Evolutionary conservation across 768 basidiomycete species (phyloP), one percentile per base, ranked within the genome.

Genomic region (Hypsizygus marmoreus): DNA sequence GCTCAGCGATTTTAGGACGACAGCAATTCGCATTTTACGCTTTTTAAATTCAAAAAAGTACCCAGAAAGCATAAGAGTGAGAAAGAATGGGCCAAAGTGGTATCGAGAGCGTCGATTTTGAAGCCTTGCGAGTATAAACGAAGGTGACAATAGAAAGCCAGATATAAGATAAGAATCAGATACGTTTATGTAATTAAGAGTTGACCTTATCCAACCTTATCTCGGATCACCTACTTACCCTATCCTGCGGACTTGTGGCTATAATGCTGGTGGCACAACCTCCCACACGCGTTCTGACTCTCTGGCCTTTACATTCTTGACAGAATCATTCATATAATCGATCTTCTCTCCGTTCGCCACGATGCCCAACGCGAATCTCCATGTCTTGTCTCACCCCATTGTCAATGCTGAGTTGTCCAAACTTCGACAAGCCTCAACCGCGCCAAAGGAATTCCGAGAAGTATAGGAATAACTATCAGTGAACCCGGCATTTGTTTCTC

Each of bases 81-180:
- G 37, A 72, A 79, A 53, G 80, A 86, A 48, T 93, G 87, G 84
- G 60, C 57, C 9, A 70, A 70, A 32, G 53, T 91, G 17, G 39
- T 79, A 57, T 67, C 71, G 7, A 77, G 73, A 56, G 79, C 81
- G 12, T 59, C 64, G 44, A 57, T 89, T 28, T 71, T 97, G 47
- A 91, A 91, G 64, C 84, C 94, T 26, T 97, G 93, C 66, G 90
- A 95, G 69, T 97, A 97, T 64, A 97, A 95, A 63, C 76, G 88
- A 55, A 76, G 93, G 60, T 95, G 66, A 77, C 14, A 14, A 17
- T 43, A 24, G 40, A 29, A 34, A 30, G n/a, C 30, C 55, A 50
- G 43, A 53, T 34, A 52, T 55, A 34, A 49, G 35, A 42, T 47
- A 32, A 45, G 39, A 43, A 30, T 22, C 31, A 40, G 33, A 23